A percentile compares a stretch with the other conserved stretches of the same genome.
phyloP scores from a whole-genome alignment of 176 grass and related monocot genomes.

The Chloris gayana region DNA sequence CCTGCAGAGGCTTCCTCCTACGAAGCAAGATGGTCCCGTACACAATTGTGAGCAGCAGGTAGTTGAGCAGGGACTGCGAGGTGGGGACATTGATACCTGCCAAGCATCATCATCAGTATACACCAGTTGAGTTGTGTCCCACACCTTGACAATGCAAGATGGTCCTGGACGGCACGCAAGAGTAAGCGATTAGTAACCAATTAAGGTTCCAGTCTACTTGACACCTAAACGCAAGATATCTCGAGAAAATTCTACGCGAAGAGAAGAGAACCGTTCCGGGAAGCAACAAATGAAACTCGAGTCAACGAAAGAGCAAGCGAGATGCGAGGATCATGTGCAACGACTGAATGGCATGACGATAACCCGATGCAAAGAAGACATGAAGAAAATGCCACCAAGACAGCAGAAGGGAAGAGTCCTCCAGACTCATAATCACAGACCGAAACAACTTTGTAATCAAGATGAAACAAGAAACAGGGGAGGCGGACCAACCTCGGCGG shows the following conservation, averaged over 20 bases:
- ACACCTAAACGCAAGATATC: too few relatives aligned
- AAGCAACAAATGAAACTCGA: neutral
- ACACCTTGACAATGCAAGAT: too few relatives aligned
- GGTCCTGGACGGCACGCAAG: conserved; percentile 26
- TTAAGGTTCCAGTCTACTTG: neutral
- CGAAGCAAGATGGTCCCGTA: conserved; percentile 53
- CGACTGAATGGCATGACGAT: neutral
- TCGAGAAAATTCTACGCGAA: neutral
- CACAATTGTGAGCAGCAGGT: conserved; percentile 55
- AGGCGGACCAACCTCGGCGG: conserved; percentile 53
- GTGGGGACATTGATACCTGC: conserved; percentile 67
- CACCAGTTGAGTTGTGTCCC: neutral
- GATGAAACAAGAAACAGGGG: neutral
- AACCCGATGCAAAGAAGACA: neutral
- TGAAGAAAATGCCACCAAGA: too few relatives aligned
- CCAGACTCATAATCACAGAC: too few relatives aligned
- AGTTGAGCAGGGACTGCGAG: conserved; percentile 73
- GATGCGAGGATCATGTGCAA: neutral
- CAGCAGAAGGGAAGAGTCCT: too few relatives aligned
- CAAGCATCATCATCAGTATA: neutral
- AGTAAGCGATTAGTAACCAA: neutral
- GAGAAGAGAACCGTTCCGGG: conserved; percentile 2
- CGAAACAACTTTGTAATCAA: neutral
- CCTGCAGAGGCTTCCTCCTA: conserved; percentile 57
- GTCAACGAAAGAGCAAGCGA: neutral